A percentile compares a stretch with the other conserved stretches of the same genome.
Evolutionary conservation across 768 basidiomycete species (phyloP).

Genomic region (Favolaschia claudopus): DNA sequence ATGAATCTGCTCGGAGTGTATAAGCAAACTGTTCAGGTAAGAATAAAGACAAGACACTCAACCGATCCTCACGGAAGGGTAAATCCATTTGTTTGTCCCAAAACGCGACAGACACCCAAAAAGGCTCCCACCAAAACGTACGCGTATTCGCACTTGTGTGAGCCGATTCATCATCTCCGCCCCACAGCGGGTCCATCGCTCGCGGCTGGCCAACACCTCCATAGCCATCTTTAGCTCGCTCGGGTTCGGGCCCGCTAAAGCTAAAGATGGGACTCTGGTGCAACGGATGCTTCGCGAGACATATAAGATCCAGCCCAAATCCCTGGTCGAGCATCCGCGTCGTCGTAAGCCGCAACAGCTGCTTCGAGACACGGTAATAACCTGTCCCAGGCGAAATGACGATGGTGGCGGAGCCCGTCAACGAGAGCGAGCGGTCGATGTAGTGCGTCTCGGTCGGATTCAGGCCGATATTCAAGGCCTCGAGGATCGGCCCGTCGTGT

Average conservation of each 20-base stretch:
- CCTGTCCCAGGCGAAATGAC: slow-evolving; percentile 94
- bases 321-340: slow-evolving; percentile 95
- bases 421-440: slow-evolving; percentile 90
- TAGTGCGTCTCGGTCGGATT: slow-evolving; percentile 95
- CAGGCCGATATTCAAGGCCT: slow-evolving; percentile 91
- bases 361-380: slow-evolving; percentile 91
- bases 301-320: slow-evolving; percentile 87
- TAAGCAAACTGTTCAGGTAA: background rate
- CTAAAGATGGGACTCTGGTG: slow-evolving; percentile 95
- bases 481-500: slow-evolving; percentile 94
- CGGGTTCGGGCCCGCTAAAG: slow-evolving; percentile 70
- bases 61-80: slow-evolving; percentile 84
- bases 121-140: slow-evolving; percentile 90
- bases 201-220: slow-evolving; percentile 42
- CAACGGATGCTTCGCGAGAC: slow-evolving; percentile 88
- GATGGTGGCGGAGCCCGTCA: slow-evolving; percentile 85
- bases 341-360: slow-evolving; percentile 88
- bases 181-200: slow-evolving; percentile 78
- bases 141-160: slow-evolving; percentile 50
- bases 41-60: slow-evolving; percentile 16
- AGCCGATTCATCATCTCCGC: slow-evolving; percentile 59
- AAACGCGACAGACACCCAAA: slow-evolving; percentile 82
- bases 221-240: slow-evolving; percentile 55
- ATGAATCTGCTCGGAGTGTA: slow-evolving; percentile 68
- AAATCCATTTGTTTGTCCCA: slow-evolving; percentile 91